These are phyloP conservation scores for Fonsecaea pedrosoi DNA, from an alignment of 2,329 filamentous ascomycete species.

Conservation along the genomic window DNA sequence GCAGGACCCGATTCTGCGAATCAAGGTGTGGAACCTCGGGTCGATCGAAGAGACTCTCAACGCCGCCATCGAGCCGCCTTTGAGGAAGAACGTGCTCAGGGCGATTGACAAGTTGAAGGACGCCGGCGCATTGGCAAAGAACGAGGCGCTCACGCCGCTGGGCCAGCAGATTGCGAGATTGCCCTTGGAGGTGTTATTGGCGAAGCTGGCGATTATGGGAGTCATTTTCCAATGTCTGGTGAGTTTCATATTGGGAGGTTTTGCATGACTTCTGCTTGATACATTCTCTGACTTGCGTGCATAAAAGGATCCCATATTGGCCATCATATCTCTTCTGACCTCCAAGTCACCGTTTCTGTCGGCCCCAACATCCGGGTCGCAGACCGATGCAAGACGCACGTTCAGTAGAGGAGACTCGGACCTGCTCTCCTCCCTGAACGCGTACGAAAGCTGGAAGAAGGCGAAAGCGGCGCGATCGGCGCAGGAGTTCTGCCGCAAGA, in stretches of 20 bases:
- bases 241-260: constrained; percentile 3
- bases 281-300: neutral
- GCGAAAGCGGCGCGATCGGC: constrained; percentile 73
- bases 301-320: constrained; percentile 76
- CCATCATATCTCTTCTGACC: constrained; percentile 88
- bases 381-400: constrained; percentile 73
- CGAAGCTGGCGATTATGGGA: constrained; percentile 88
- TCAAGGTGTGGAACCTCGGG: constrained; percentile 96
- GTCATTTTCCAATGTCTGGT: constrained; percentile 82
- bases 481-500: constrained; percentile 93
- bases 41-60: constrained; percentile 89
- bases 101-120: constrained; percentile 93
- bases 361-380: constrained; percentile 80
- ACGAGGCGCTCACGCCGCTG: constrained; percentile 84
- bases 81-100: constrained; percentile 87
- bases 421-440: constrained; percentile 89
- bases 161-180: constrained; percentile 86
- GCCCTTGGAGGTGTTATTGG: constrained; percentile 91
- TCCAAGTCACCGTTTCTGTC: constrained; percentile 93
- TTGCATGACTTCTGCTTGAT: neutral
- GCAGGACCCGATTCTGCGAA: constrained; percentile 91
- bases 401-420: constrained; percentile 92
- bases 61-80: constrained; percentile 87
- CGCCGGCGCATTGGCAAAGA: constrained; percentile 81
- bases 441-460: constrained; percentile 86